Evolutionary conservation across 164 flowering plant genomes (phyloP).

Genomic region (Nymphaea colorata): DNA sequence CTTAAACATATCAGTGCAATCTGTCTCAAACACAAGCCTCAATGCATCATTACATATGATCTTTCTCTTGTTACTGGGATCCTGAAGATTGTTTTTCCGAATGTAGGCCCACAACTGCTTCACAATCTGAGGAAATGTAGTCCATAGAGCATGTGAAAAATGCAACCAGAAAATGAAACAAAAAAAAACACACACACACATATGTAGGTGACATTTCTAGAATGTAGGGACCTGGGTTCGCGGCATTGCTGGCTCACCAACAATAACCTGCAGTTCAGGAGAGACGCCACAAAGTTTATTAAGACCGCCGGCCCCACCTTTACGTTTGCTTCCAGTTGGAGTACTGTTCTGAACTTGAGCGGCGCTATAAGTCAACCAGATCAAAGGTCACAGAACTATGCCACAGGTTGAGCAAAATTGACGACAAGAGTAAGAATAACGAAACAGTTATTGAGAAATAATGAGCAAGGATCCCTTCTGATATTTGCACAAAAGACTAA

Average conservation of each 20-base stretch:
- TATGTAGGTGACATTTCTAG: background rate
- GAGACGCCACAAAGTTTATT: conserved; percentile 91
- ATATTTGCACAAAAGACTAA: no score
- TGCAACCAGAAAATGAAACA: background rate
- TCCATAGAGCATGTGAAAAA: no score
- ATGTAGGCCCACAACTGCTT: conserved; percentile 96
- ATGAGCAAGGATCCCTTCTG: no score
- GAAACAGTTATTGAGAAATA: no score
- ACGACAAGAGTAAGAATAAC: no score
- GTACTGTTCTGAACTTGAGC: background rate
- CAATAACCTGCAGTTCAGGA: conserved; percentile 80
- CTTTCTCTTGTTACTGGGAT: conserved; percentile 92
- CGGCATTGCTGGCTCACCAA: conserved; percentile 75
- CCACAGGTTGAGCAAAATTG: no score
- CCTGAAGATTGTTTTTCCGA: conserved; percentile 87
- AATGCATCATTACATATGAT: conserved; percentile 85
- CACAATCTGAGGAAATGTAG: conserved; percentile 51
- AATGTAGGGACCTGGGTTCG: conserved; percentile 65
- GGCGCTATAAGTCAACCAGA: background rate
- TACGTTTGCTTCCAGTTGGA: conserved; percentile 49
- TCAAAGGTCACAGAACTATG: background rate
- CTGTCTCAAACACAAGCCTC: conserved; percentile 82
- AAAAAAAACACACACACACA: no score
- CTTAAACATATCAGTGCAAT: conserved; percentile 94
- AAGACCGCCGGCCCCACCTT: conserved; percentile 93